Evolutionary conservation across 2,329 filamentous ascomycete genomes (phyloP).

Genomic region (Raffaelea deltoideospora): DNA sequence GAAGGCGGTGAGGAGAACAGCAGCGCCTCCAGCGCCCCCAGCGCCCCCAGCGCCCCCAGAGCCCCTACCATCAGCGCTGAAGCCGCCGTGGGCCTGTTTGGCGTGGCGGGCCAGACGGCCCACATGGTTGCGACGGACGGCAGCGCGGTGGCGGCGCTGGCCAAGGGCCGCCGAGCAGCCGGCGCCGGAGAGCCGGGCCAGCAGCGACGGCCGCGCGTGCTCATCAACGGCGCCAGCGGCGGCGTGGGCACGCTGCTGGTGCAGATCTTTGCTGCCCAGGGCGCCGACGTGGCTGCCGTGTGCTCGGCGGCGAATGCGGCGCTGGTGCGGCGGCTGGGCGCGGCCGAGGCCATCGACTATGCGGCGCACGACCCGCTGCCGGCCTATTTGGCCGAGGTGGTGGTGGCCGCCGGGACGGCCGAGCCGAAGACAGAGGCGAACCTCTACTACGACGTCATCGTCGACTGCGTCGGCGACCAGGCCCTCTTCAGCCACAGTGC

Average conservation of each 20-base stretch:
- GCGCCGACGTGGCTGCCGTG: conserved; percentile 28
- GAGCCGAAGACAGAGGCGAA: neutral
- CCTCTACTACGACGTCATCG: conserved; percentile 25
- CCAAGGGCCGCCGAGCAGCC: conserved; percentile 3
- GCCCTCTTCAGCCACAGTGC: conserved; percentile 25
- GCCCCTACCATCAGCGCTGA: too few relatives aligned
- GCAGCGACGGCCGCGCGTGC: conserved; percentile 24
- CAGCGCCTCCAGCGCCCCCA: too few relatives aligned
- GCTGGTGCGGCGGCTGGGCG: conserved; percentile 29
- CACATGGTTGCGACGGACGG: conserved; percentile 14
- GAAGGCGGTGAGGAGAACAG: conserved; percentile 4
- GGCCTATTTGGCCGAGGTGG: conserved; percentile 16
- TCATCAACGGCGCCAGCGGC: conserved; percentile 36
- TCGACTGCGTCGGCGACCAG: conserved; percentile 34
- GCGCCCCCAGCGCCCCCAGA: too few relatives aligned
- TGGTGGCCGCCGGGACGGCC: conserved; percentile 12
- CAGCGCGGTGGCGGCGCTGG: conserved; percentile 3
- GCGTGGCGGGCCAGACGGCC: conserved; percentile 20
- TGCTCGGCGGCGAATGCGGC: conserved; percentile 31
- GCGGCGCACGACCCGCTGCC: conserved; percentile 20
- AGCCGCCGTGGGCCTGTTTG: conserved; percentile 16
- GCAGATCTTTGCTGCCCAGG: conserved; percentile 26
- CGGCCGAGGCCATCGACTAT: conserved; percentile 31
- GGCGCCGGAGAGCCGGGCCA: conserved; percentile 4
- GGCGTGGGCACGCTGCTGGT: conserved; percentile 31